Conservation (phyloP, 1,284 basidiomycete species). For the Ganoderma sp. region DNA sequence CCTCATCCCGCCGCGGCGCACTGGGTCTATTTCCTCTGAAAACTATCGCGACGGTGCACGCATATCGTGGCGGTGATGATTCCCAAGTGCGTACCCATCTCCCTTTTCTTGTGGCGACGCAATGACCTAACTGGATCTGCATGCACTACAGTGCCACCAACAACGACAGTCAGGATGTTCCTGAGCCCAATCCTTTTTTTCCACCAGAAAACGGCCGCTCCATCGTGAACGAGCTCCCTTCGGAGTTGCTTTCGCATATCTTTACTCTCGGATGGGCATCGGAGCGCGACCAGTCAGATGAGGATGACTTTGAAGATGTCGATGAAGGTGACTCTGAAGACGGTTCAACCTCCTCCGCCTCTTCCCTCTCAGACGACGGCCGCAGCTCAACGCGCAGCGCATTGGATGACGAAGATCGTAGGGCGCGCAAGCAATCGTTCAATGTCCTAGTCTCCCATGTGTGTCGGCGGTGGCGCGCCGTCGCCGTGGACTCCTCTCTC, state of each 20-base stretch:
- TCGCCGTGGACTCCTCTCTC: slow-evolving; percentile 42
- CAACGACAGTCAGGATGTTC: slow-evolving; percentile 19
- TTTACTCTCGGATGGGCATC: slow-evolving; percentile 56
- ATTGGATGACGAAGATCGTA: slow-evolving; percentile 32
- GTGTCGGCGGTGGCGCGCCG: slow-evolving; percentile 45
- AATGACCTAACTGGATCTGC: background rate
- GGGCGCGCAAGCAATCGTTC: slow-evolving; percentile 39
- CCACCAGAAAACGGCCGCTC: slow-evolving; percentile 52
- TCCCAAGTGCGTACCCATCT: background rate
- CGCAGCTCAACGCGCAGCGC: slow-evolving; percentile 29
- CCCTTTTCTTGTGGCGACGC: background rate
- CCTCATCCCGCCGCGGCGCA: background rate
- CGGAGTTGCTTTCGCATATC: slow-evolving; percentile 63
- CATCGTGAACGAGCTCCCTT: slow-evolving; percentile 60
- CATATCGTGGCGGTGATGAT: background rate
- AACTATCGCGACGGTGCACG: background rate
- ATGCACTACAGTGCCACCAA: background rate
- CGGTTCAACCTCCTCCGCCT: slow-evolving; percentile 28
- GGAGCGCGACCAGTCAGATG: slow-evolving; percentile 34
- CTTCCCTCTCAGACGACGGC: slow-evolving; percentile 31
- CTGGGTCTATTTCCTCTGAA: background rate
- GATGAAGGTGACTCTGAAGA: slow-evolving; percentile 42
- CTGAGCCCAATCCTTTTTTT: slow-evolving; percentile 41
- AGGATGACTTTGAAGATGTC: slow-evolving; percentile 40
- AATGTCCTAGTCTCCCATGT: slow-evolving; percentile 53